Evolutionary conservation across 805 yeast genomes (phyloP).

Genomic region (Saturnispora diversa): DNA sequence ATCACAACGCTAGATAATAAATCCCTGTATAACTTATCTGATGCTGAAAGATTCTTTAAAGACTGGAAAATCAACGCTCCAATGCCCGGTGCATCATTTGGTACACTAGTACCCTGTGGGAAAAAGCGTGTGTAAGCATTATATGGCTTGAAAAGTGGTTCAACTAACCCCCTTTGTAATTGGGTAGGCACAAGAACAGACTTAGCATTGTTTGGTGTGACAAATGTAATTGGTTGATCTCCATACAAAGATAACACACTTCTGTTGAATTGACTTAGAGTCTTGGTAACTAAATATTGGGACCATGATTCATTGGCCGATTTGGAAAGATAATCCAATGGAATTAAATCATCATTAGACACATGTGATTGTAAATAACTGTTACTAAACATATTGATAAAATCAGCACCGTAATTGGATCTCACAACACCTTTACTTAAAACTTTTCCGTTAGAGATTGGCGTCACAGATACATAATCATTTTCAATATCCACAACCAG

Average conservation of each 20-base stretch:
- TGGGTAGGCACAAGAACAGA: slow-evolving; percentile 24
- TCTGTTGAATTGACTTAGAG: slow-evolving; percentile 14
- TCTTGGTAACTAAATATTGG: slow-evolving; percentile 26
- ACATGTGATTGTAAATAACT: slow-evolving; percentile 33
- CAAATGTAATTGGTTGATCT: slow-evolving; percentile 7
- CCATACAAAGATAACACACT: slow-evolving; percentile 5
- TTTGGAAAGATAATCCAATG: slow-evolving; percentile 9
- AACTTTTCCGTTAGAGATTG: slow-evolving; percentile 67
- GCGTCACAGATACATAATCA: slow-evolving; percentile 61
- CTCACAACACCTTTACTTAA: slow-evolving; percentile 56
- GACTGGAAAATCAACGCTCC: slow-evolving; percentile 38
- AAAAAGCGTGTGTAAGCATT: slow-evolving; percentile 28
- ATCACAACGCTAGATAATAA: slow-evolving; percentile 43
- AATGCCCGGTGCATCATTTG: slow-evolving; percentile 45
- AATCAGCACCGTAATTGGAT: slow-evolving; percentile 80
- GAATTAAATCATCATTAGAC: slow-evolving; percentile 11
- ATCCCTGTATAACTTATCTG: slow-evolving; percentile 33
- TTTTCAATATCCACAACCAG: slow-evolving; percentile 77
- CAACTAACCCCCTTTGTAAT: slow-evolving; percentile 34
- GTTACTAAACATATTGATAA: slow-evolving; percentile 56
- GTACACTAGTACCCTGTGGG: slow-evolving; percentile 22
- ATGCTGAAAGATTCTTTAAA: slow-evolving; percentile 38
- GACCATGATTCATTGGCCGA: slow-evolving; percentile 4
- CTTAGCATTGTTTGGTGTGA: slow-evolving; percentile 40
- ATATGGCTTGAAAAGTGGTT: slow-evolving; percentile 64